Evolutionary conservation across 2,329 filamentous ascomycete species (phyloP).

Genomic region (Paecilomyces formosus): DNA sequence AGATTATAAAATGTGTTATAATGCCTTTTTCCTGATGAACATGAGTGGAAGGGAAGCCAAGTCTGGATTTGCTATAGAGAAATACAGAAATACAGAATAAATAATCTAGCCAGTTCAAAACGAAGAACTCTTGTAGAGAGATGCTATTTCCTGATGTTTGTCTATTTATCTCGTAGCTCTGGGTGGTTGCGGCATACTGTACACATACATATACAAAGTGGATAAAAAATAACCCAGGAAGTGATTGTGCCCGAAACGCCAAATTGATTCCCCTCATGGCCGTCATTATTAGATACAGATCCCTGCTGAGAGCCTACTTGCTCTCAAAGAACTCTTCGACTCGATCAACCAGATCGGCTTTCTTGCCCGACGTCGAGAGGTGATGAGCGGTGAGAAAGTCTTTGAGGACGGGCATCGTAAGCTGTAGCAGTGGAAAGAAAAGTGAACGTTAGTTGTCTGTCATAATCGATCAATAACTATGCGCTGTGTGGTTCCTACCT

Average conservation of each 20-base stretch:
- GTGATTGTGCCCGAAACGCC: background rate
- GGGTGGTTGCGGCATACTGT: background rate
- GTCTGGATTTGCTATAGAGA: too few species aligned
- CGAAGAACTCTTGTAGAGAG: too few species aligned
- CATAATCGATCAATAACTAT: background rate
- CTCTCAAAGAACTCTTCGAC: slow-evolving; percentile 42
- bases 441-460: slow-evolving; percentile 2
- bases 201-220: background rate
- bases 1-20: too few species aligned
- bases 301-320: slow-evolving; percentile 19
- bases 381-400: slow-evolving; percentile 39
- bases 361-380: slow-evolving; percentile 38
- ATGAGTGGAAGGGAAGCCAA: too few species aligned
- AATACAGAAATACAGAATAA: too few species aligned
- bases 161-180: background rate
- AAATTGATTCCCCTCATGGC: background rate
- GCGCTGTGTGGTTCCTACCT: slow-evolving; percentile 17
- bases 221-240: background rate
- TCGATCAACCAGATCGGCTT: slow-evolving; percentile 44
- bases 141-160: too few species aligned
- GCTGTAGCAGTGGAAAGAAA: slow-evolving; percentile 13
- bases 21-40: too few species aligned
- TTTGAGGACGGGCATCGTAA: slow-evolving; percentile 42
- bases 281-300: background rate
- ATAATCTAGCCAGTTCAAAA: too few species aligned